Conservation (phyloP, 371 early-diverging fungal genomes). For the Actinomortierella wolfii region DNA sequence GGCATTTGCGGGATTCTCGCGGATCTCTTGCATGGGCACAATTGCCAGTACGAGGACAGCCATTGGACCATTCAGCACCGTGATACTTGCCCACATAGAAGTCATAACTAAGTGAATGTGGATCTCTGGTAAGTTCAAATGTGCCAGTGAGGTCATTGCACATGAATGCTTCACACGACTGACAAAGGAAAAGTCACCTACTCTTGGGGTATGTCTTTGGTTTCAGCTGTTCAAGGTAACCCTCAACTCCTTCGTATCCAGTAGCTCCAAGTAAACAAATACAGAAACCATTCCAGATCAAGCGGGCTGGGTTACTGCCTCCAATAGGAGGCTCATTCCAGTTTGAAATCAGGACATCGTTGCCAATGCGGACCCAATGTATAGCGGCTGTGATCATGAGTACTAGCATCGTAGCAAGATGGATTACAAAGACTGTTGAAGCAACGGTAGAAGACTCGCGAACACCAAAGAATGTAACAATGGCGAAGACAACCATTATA, state of each 20-base stretch:
- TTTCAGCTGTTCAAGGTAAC: conserved; percentile 61
- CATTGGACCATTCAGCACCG: conserved; percentile 53
- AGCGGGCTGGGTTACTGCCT: conserved; percentile 37
- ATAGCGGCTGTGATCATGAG: conserved; percentile 51
- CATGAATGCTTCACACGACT: too few species aligned
- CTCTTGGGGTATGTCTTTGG: conserved; percentile 58
- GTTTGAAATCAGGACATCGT: conserved; percentile 48
- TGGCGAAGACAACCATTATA: conserved; percentile 49
- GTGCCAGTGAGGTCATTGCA: too few species aligned
- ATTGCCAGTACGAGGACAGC: conserved; percentile 48
- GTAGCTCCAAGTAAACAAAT: conserved; percentile 64
- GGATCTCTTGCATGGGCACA: conserved; percentile 52
- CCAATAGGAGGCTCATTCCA: conserved; percentile 42
- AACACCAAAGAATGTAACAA: conserved; percentile 47
- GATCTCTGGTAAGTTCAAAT: too few species aligned
- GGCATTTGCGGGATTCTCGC: conserved; percentile 47
- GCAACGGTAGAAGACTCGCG: conserved; percentile 53
- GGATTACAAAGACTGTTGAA: conserved; percentile 49
- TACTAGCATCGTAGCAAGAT: conserved; percentile 48
- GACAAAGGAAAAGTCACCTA: too few species aligned
- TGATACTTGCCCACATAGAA: conserved; percentile 57
- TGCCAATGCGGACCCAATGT: conserved; percentile 47
- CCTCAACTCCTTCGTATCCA: conserved; percentile 55
- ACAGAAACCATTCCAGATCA: conserved; percentile 56
- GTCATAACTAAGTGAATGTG: conserved; percentile 46